Evolutionary conservation across 768 basidiomycete species (phyloP).

Genomic region (Suillus occidentalis): DNA sequence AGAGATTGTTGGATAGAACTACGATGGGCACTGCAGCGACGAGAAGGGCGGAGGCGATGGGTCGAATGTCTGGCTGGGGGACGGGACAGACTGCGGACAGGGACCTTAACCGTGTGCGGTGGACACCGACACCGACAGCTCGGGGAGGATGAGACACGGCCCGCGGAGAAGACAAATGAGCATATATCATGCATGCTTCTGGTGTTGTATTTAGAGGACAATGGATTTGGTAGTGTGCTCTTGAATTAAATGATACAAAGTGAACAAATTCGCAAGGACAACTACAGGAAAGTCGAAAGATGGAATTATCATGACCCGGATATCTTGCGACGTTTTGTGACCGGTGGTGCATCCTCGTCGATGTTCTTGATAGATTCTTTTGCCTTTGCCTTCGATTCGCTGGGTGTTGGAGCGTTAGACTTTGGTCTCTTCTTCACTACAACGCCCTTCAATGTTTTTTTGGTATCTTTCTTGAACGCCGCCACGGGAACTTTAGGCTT

Average conservation of each 20-base stretch:
- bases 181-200: background rate
- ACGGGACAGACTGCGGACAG: constrained; percentile 47
- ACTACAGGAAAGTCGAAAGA: constrained; percentile 1
- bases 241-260: background rate
- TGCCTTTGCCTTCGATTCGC: constrained; percentile 18
- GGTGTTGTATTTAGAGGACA: background rate
- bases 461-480: constrained; percentile 59
- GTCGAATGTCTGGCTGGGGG: constrained; percentile 57
- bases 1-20: constrained; percentile 69
- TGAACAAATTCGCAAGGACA: background rate
- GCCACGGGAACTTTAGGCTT: constrained; percentile 32
- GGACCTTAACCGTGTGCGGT: constrained; percentile 65
- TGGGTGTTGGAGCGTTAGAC: constrained; percentile 23
- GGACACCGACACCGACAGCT: constrained; percentile 74
- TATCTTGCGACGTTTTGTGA: constrained; percentile 61
- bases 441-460: constrained; percentile 73
- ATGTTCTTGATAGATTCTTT: constrained; percentile 22
- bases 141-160: constrained; percentile 27
- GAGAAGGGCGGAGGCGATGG: constrained; percentile 70
- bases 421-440: constrained; percentile 77
- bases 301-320: constrained; percentile 28
- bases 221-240: background rate
- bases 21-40: constrained; percentile 63
- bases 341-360: constrained; percentile 34
- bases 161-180: constrained; percentile 26